These are phyloP conservation scores for Nannizziopsis barbatae DNA, from an alignment of 2,329 filamentous ascomycete genomes.

Conservation along the genomic window DNA sequence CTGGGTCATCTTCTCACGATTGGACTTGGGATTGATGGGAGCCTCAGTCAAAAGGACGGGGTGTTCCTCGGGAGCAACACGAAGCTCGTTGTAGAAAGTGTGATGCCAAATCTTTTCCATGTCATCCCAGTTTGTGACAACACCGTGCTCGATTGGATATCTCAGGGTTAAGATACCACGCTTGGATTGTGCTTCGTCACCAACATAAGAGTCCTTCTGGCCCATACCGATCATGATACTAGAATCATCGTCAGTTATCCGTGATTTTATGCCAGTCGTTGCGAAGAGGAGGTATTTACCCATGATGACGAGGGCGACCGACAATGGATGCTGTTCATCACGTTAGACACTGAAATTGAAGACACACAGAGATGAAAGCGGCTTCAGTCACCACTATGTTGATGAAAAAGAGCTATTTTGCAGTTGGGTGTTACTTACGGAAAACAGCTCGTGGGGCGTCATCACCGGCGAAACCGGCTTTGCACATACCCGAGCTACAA, in stretches of 20 bases:
- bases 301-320: conserved; percentile 98
- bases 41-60: conserved; percentile 98
- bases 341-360: conserved; percentile 16
- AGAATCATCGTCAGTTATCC: conserved; percentile 18
- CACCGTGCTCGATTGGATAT: conserved; percentile 99
- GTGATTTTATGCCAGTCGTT: neutral
- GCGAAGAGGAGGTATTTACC: conserved; percentile 52
- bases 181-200: conserved; percentile 99
- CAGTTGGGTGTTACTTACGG: conserved; percentile 60
- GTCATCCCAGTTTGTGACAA: conserved; percentile 99
- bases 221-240: conserved; percentile 99
- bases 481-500: conserved; percentile 98
- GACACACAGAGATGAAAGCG: neutral
- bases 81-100: conserved; percentile 99
- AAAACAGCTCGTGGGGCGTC: conserved; percentile 99
- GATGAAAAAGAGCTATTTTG: neutral
- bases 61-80: conserved; percentile 99
- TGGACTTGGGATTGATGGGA: conserved; percentile 99
- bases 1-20: conserved; percentile 99
- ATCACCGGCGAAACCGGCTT: conserved; percentile 99
- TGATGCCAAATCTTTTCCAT: conserved; percentile 99
- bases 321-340: conserved; percentile 77
- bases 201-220: conserved; percentile 99
- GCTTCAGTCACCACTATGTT: neutral
- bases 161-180: conserved; percentile 99